phyloP scores from a whole-genome alignment of 345 rosid genomes.

The Eucalyptus erythrocorys region DNA sequence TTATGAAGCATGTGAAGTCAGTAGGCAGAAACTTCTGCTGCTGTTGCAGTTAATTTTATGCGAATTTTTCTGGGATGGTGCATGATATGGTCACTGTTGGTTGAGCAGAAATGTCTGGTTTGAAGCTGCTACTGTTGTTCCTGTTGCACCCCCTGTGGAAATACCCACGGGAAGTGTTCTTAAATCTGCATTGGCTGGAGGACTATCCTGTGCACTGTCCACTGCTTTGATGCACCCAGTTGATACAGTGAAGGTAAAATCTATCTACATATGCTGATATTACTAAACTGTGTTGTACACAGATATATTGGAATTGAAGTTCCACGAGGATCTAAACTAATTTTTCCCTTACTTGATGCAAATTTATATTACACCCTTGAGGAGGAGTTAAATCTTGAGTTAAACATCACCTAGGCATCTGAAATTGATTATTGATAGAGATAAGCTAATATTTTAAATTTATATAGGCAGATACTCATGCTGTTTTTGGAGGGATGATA shows the following conservation, averaged over 20 bases:
- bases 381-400: background rate
- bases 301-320: background rate
- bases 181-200: slow-evolving; percentile 95
- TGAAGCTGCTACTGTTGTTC: slow-evolving; percentile 97
- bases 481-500: background rate
- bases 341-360: background rate
- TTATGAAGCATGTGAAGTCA: background rate
- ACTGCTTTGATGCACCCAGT: slow-evolving; percentile 79
- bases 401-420: background rate
- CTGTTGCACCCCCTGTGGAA: slow-evolving; percentile 88
- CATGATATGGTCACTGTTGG: background rate
- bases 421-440: background rate
- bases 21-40: background rate
- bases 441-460: background rate
- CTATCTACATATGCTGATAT: background rate
- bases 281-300: background rate
- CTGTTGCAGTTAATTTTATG: background rate
- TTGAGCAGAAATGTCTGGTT: slow-evolving; percentile 76
- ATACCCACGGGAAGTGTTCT: slow-evolving; percentile 87
- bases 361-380: background rate
- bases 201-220: slow-evolving; percentile 91
- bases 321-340: background rate
- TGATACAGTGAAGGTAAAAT: slow-evolving; percentile 69
- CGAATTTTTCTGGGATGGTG: background rate
- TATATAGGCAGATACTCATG: background rate